These are phyloP conservation scores for Mycena epipterygia DNA, from an alignment of 768 basidiomycete genomes.

Conservation along the genomic window DNA sequence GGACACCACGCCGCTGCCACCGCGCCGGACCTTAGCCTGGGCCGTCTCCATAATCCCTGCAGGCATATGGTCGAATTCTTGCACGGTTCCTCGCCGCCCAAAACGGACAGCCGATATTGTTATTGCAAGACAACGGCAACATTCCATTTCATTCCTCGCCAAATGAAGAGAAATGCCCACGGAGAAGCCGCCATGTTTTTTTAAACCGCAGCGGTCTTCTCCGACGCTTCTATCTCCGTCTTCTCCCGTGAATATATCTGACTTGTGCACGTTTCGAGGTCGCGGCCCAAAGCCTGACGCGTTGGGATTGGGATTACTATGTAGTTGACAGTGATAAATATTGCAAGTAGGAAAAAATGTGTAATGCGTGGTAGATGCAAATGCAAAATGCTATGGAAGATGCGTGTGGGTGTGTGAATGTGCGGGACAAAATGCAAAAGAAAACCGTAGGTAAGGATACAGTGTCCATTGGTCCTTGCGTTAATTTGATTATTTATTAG, in stretches of 20 bases:
- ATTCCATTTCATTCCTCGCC: slow-evolving; percentile 3
- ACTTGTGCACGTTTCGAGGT: background rate
- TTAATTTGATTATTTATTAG: slow-evolving; percentile 21
- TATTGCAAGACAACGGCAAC: slow-evolving; percentile 11
- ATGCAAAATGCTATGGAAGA: background rate
- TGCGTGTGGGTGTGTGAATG: slow-evolving; percentile 16
- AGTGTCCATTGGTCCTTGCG: slow-evolving; percentile 11
- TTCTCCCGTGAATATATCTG: slow-evolving; percentile 32
- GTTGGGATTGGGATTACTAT: slow-evolving; percentile 1
- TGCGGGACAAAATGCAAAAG: slow-evolving; percentile 12
- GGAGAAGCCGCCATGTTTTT: slow-evolving; percentile 9
- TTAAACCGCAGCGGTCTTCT: too few species aligned
- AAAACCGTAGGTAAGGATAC: slow-evolving; percentile 9
- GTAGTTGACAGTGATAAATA: slow-evolving; percentile 18
- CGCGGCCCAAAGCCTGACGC: slow-evolving; percentile 16
- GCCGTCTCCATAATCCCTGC: background rate
- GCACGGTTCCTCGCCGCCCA: background rate
- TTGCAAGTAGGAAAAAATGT: slow-evolving; percentile 17
- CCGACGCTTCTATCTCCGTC: slow-evolving; percentile 15
- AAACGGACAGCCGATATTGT: slow-evolving; percentile 7
- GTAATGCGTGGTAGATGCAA: slow-evolving; percentile 2
- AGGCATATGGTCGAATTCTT: background rate
- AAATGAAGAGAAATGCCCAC: slow-evolving; percentile 24
- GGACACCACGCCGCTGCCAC: slow-evolving; percentile 23
- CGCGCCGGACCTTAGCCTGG: slow-evolving; percentile 13